Evolutionary conservation across 768 basidiomycete genomes (phyloP).

Genomic region (Mycena metata): DNA sequence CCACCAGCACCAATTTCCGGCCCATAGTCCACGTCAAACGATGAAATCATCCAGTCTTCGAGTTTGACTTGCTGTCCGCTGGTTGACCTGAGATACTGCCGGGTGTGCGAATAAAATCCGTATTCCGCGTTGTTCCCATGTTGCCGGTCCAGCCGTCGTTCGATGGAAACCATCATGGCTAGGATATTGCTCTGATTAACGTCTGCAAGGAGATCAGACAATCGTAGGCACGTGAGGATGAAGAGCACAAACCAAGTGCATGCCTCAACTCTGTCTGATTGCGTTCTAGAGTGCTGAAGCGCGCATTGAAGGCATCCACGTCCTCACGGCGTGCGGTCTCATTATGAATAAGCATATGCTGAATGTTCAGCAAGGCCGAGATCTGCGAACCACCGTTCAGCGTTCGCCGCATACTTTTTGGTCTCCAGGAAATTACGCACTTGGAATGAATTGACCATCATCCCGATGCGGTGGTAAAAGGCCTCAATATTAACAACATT

Average conservation of each 20-base stretch:
- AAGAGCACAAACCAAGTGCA: no score
- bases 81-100: slow-evolving; percentile 3
- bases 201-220: slow-evolving; percentile 1
- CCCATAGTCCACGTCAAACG: slow-evolving; percentile 23
- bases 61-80: slow-evolving; percentile 6
- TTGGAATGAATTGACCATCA: slow-evolving; percentile 8
- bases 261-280: slow-evolving; percentile 14
- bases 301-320: neutral
- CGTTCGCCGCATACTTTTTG: neutral
- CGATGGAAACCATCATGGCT: slow-evolving; percentile 24
- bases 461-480: slow-evolving; percentile 10
- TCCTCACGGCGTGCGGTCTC: neutral
- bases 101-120: slow-evolving; percentile 16
- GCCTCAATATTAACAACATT: neutral
- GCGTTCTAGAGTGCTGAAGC: neutral
- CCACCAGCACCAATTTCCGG: slow-evolving; percentile 21
- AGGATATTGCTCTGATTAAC: slow-evolving; percentile 14
- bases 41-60: slow-evolving; percentile 27
- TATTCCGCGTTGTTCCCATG: slow-evolving; percentile 3
- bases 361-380: slow-evolving; percentile 16
- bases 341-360: slow-evolving; percentile 6
- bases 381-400: slow-evolving; percentile 10
- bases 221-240: no score
- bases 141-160: slow-evolving; percentile 8
- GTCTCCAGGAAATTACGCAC: neutral